Conservation (phyloP, 345 rosid species). For the Mangifera indica region DNA sequence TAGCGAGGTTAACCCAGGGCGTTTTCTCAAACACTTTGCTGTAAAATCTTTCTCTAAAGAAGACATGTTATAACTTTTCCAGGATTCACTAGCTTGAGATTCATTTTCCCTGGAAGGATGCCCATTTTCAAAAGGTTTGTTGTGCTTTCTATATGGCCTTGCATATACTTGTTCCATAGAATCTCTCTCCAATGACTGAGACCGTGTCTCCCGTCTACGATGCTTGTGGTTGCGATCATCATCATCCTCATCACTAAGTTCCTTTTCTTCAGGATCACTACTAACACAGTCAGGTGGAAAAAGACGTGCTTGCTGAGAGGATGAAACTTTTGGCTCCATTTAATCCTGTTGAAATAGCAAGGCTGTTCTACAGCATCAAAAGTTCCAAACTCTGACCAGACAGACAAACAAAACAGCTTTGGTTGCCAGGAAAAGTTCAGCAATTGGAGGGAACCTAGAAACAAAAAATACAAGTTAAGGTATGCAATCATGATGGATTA, state of each 20-base stretch:
- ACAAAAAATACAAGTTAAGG: slow-evolving; percentile 12
- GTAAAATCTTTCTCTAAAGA: slow-evolving; percentile 45
- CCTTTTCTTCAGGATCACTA: slow-evolving; percentile 88
- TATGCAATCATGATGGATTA: not conserved
- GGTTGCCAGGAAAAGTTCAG: slow-evolving; percentile 12
- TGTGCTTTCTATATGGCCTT: slow-evolving; percentile 67
- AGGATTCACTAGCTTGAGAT: slow-evolving; percentile 47
- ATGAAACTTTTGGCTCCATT: slow-evolving; percentile 78
- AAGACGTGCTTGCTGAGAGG: slow-evolving; percentile 55
- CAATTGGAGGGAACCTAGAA: slow-evolving; percentile 25
- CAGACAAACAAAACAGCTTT: slow-evolving; percentile 10
- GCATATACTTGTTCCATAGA: slow-evolving; percentile 51
- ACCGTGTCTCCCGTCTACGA: slow-evolving; percentile 65
- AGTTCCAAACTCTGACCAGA: slow-evolving; percentile 23
- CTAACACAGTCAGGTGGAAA: slow-evolving; percentile 66
- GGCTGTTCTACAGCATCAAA: slow-evolving; percentile 21
- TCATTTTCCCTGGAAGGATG: slow-evolving; percentile 55
- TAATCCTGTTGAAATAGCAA: slow-evolving; percentile 24
- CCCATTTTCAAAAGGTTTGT: slow-evolving; percentile 64
- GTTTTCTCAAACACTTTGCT: slow-evolving; percentile 58
- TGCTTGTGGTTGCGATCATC: slow-evolving; percentile 99
- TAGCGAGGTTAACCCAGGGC: slow-evolving; percentile 42
- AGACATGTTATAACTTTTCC: slow-evolving; percentile 38
- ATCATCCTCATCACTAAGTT: slow-evolving; percentile 95
- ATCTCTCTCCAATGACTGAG: slow-evolving; percentile 74